Evolutionary conservation across 2,329 filamentous ascomycete genomes (phyloP).

Genomic region (Aspergillus spinulosporus): DNA sequence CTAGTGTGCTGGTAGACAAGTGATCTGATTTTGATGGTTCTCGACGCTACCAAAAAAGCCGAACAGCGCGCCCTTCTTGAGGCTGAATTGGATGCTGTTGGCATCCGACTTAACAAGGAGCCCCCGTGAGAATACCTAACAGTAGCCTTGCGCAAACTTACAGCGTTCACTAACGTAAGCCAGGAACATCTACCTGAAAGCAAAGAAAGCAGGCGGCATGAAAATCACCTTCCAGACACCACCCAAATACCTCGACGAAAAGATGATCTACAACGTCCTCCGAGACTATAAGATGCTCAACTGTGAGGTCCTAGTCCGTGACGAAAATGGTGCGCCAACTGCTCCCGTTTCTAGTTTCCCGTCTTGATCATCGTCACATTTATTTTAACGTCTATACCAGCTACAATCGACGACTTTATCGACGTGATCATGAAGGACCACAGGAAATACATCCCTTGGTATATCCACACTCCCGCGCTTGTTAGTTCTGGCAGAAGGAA

Average conservation of each 20-base stretch:
- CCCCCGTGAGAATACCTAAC: slow-evolving; percentile 66
- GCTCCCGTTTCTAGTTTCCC: not conserved
- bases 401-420: slow-evolving; percentile 96
- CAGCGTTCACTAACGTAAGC: not conserved
- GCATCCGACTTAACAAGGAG: slow-evolving; percentile 87
- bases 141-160: not conserved
- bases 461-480: no score
- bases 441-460: slow-evolving; percentile 88
- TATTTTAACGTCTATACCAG: slow-evolving; percentile 40
- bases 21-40: slow-evolving; percentile 92
- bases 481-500: not conserved
- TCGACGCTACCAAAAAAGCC: slow-evolving; percentile 94
- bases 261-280: slow-evolving; percentile 96
- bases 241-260: slow-evolving; percentile 90
- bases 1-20: slow-evolving; percentile 61
- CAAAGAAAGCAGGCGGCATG: slow-evolving; percentile 95
- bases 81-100: slow-evolving; percentile 89
- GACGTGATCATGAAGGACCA: slow-evolving; percentile 99
- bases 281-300: slow-evolving; percentile 99
- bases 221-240: slow-evolving; percentile 94
- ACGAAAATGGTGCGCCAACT: slow-evolving; percentile 67
- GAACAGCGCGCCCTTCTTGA: slow-evolving; percentile 90
- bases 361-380: not conserved
- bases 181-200: slow-evolving; percentile 95
- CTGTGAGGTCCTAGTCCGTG: slow-evolving; percentile 90